Conservation (phyloP, 75 land plant genomes). For the Pseudotsuga menziesii region DNA sequence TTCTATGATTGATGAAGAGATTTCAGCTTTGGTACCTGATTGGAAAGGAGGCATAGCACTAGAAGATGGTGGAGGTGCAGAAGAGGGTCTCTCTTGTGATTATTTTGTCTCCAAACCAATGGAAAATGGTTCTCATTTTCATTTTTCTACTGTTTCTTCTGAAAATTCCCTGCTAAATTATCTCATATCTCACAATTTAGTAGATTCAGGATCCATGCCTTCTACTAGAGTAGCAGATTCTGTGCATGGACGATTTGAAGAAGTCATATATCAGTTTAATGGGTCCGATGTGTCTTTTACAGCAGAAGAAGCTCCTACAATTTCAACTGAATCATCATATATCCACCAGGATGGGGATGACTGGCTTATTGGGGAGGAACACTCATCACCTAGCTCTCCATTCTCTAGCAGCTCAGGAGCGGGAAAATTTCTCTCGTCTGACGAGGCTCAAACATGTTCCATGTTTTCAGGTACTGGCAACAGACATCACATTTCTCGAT, state of each 20-base stretch:
- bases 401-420: conserved; percentile 27
- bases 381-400: conserved; percentile 43
- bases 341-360: conserved; percentile 22
- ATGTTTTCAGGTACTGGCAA: background rate
- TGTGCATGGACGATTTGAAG: conserved; percentile 49
- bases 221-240: conserved; percentile 28
- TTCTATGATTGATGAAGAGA: conserved; percentile 55
- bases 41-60: conserved; percentile 35
- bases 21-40: conserved; percentile 51
- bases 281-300: conserved; percentile 23
- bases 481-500: conserved; percentile 23
- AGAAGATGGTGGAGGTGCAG: conserved; percentile 14
- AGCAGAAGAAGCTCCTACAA: conserved; percentile 14
- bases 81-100: conserved; percentile 16
- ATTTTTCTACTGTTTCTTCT: conserved; percentile 32
- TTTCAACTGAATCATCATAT: background rate
- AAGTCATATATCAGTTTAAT: conserved; percentile 32
- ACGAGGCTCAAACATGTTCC: background rate
- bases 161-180: conserved; percentile 22
- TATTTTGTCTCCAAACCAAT: conserved; percentile 20
- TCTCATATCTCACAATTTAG: conserved; percentile 11
- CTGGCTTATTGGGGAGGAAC: conserved; percentile 26
- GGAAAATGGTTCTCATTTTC: conserved; percentile 6
- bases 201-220: conserved; percentile 1
- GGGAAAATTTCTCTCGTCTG: conserved; percentile 4